These are phyloP conservation scores for Cyclotella kingstonii DNA, from an alignment of 108 stramenopile genomes.

Conservation along the genomic window DNA sequence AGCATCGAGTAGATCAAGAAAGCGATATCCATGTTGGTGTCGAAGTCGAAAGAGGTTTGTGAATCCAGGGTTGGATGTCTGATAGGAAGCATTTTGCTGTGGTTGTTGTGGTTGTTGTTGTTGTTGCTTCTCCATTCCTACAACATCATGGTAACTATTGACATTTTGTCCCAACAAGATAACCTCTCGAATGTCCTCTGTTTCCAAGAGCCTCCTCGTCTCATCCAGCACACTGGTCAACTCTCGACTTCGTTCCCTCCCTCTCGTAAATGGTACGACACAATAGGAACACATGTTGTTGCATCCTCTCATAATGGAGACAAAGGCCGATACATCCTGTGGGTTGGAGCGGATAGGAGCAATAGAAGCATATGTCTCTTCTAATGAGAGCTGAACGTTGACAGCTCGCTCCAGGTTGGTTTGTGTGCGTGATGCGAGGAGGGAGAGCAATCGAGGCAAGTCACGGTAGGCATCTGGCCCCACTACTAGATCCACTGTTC, in stretches of 20 bases:
- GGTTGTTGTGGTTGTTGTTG: background rate
- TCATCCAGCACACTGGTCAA: slow-evolving; percentile 88
- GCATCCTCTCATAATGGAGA: slow-evolving; percentile 97
- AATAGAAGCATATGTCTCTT: slow-evolving; percentile 98
- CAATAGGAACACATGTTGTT: slow-evolving; percentile 97
- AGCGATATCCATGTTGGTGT: slow-evolving; percentile 82
- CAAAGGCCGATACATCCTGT: slow-evolving; percentile 81
- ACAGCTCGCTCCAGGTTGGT: slow-evolving; percentile 50
- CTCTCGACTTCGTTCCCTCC: slow-evolving; percentile 90
- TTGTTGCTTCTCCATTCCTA: slow-evolving; percentile 11
- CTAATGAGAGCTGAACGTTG: slow-evolving; percentile 89
- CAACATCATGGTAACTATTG: slow-evolving; percentile 94
- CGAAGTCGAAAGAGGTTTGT: slow-evolving; percentile 72
- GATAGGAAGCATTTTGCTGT: slow-evolving; percentile 39
- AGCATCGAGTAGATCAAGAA: slow-evolving; percentile 91
- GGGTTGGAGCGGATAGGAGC: slow-evolving; percentile 74
- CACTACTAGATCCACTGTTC: slow-evolving; percentile 90
- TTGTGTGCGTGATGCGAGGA: slow-evolving; percentile 38
- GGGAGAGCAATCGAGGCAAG: slow-evolving; percentile 84
- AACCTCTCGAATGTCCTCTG: slow-evolving; percentile 90
- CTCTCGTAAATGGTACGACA: slow-evolving; percentile 97
- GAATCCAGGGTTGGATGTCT: slow-evolving; percentile 86
- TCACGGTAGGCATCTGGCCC: slow-evolving; percentile 99
- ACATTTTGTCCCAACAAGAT: slow-evolving; percentile 98
- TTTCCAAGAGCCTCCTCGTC: slow-evolving; percentile 59